Evolutionary conservation across 2,329 filamentous ascomycete genomes (phyloP).

Genomic region (Penicillium psychrosexuale): DNA sequence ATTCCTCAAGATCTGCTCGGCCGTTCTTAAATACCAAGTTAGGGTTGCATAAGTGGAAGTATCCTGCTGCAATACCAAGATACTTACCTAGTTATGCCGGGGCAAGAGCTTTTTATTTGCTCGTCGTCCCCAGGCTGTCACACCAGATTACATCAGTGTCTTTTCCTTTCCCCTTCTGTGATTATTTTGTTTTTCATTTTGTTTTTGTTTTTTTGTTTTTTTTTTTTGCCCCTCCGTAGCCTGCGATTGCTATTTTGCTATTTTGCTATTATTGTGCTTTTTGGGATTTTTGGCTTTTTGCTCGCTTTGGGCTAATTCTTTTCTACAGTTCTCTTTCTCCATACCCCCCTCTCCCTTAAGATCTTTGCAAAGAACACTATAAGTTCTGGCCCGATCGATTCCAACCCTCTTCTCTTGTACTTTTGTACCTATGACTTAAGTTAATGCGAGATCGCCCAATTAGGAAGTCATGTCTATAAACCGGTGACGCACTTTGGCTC

Average conservation of each 20-base stretch:
- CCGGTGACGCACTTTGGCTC: constrained; percentile 18
- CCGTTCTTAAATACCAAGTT: constrained; percentile 4
- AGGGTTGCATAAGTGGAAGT: constrained; percentile 15
- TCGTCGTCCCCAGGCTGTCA: constrained; percentile 4
- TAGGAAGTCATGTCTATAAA: constrained; percentile 17
- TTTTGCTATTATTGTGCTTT: neutral
- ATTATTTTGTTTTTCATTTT: neutral
- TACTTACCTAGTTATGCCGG: constrained; percentile 12
- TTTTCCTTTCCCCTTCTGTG: constrained; percentile 13
- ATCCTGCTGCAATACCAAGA: constrained; percentile 18
- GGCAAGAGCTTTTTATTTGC: constrained; percentile 10
- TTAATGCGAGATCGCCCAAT: constrained; percentile 11
- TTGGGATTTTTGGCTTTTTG: neutral
- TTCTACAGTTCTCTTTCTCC: neutral
- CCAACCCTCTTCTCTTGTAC: neutral
- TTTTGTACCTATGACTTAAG: neutral
- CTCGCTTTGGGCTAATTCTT: neutral
- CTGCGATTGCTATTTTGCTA: constrained; percentile 7
- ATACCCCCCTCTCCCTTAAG: neutral
- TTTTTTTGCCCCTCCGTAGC: constrained; percentile 3
- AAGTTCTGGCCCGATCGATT: constrained; percentile 6
- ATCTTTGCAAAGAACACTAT: neutral
- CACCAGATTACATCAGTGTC: constrained; percentile 26
- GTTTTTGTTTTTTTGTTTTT: constrained; percentile 2
- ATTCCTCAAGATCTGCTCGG: neutral